phyloP scores from a whole-genome alignment of 495 filamentous ascomycete genomes.

The Xylaria nigripes region DNA sequence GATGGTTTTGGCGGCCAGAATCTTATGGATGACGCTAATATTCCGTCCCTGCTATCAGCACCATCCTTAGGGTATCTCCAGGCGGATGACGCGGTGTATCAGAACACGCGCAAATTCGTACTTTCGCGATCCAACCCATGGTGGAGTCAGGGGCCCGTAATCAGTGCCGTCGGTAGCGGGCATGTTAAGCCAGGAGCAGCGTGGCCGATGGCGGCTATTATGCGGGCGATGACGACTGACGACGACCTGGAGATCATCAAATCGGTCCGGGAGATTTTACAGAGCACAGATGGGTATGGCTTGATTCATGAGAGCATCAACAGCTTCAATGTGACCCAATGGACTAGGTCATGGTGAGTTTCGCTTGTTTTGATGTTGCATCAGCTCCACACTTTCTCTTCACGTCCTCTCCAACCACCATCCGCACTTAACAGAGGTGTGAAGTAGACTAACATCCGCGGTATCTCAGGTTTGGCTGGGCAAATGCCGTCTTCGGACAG shows the following conservation, averaged over 20 bases:
- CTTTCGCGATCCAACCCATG: conserved; percentile 49
- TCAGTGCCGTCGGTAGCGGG: conserved; percentile 49
- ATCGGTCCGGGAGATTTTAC: conserved; percentile 40
- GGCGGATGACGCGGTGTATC: conserved; percentile 38
- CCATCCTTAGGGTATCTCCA: conserved; percentile 45
- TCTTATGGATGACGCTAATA: conserved; percentile 58
- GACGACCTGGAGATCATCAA: conserved; percentile 42
- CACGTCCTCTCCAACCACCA: neutral
- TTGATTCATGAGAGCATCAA: conserved; percentile 56
- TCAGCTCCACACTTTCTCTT: conserved; percentile 10
- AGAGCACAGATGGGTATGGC: conserved; percentile 48
- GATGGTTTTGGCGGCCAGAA: conserved; percentile 48
- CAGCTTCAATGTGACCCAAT: conserved; percentile 39
- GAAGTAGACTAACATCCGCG: conserved; percentile 8
- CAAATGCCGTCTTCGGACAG: conserved; percentile 61
- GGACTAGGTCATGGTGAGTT: conserved; percentile 51
- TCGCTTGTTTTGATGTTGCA: neutral
- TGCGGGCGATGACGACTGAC: conserved; percentile 33
- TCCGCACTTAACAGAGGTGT: neutral
- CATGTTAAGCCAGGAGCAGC: conserved; percentile 49
- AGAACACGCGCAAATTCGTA: conserved; percentile 22
- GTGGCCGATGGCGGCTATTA: conserved; percentile 54
- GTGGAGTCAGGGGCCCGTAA: conserved; percentile 45
- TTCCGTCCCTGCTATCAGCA: conserved; percentile 48
- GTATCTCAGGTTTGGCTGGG: conserved; percentile 53